Base-by-base conservation (phyloP, 2,329 filamentous ascomycete species). In the Aspergillus sp. region DNA sequence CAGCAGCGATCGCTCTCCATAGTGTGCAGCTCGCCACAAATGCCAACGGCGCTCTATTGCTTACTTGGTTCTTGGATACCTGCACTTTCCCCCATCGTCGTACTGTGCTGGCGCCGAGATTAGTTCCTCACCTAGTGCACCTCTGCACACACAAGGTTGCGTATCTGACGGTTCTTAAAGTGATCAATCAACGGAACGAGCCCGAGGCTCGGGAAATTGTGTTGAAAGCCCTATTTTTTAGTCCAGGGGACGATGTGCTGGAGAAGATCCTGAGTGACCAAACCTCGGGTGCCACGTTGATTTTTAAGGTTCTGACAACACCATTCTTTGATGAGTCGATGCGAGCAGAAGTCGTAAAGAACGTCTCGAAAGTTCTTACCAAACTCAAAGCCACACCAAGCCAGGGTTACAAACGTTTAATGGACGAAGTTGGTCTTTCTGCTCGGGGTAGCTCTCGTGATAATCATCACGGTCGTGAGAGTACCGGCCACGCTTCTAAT, bases 121-220 rank as follows among this genome's bases (percentile, higher is more conserved):
- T 99, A 23, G 91, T 97, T 15, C 93, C 95, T 41, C 92, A 96
- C 71, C 82, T 99, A 33, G 92, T 97, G 23, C 91, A 97, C 71
- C 84, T 99, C 6, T 98, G 95, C 82, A 98, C 95, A 0, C 95
- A 99, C 82, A 98, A 98, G 81, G 93, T 99, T 56, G 95, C 95
- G 0, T 98, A 98, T 70, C 82, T 98, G 60, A 99, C 95, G 0
- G 93, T 99, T 1, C 82, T 99, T 57, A 99, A 99, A 80, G 92
- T 98, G 51, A 96, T 99, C 75, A 99, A 99, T 73, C 95, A 99
- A 75, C 92, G 96, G 71, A 90, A 93, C 35, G 95, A 99, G 77
- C 84, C 90, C 0, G 93, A 98, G 61, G 95, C 95, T 3, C 86
- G 95, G 12, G 93, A 99, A 69, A 90, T 86, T 48, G 91, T 99